These are phyloP conservation scores for Macaranga tanarius DNA, from an alignment of 441 rosid genomes.

Conservation along the genomic window DNA sequence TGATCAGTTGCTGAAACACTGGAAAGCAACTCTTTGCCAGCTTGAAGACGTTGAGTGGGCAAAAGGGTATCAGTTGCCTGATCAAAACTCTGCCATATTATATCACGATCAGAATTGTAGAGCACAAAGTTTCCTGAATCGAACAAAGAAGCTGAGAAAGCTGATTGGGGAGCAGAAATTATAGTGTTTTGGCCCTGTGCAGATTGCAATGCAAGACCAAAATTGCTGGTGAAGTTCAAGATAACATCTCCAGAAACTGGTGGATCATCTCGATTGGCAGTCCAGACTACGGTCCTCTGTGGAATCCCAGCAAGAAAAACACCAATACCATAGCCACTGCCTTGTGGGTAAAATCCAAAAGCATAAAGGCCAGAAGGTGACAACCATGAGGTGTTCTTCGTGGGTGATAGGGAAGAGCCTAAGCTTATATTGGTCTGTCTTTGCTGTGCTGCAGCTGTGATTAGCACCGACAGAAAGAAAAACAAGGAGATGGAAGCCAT, in stretches of 20 bases:
- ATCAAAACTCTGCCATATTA: slow-evolving; percentile 33
- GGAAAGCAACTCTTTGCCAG: slow-evolving; percentile 16
- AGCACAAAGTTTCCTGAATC: slow-evolving; percentile 39
- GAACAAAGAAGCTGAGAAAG: slow-evolving; percentile 34
- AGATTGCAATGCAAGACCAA: slow-evolving; percentile 24
- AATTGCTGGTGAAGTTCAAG: slow-evolving; percentile 19
- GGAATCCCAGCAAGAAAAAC: slow-evolving; percentile 30
- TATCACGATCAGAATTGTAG: slow-evolving; percentile 3
- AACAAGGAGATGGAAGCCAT: background rate
- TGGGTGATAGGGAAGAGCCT: slow-evolving; percentile 30
- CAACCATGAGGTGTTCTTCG: slow-evolving; percentile 23
- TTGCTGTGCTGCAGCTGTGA: slow-evolving; percentile 19
- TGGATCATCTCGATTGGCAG: slow-evolving; percentile 28
- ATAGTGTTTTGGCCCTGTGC: background rate
- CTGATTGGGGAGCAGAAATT: background rate
- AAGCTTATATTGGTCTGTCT: slow-evolving; percentile 19
- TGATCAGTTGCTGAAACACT: slow-evolving; percentile 19
- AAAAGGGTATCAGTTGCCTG: slow-evolving; percentile 32
- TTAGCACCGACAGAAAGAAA: background rate
- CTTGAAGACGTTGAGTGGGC: slow-evolving; percentile 22
- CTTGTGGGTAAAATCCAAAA: slow-evolving; percentile 35
- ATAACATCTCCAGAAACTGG: slow-evolving; percentile 21
- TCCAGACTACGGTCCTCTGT: slow-evolving; percentile 26
- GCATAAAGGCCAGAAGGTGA: slow-evolving; percentile 42
- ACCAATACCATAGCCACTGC: slow-evolving; percentile 26